Evolutionary conservation across 192 early-diverging fungal species (phyloP), one percentile per base, ranked within the genome.

Genomic region (Mortierella antarctica): DNA sequence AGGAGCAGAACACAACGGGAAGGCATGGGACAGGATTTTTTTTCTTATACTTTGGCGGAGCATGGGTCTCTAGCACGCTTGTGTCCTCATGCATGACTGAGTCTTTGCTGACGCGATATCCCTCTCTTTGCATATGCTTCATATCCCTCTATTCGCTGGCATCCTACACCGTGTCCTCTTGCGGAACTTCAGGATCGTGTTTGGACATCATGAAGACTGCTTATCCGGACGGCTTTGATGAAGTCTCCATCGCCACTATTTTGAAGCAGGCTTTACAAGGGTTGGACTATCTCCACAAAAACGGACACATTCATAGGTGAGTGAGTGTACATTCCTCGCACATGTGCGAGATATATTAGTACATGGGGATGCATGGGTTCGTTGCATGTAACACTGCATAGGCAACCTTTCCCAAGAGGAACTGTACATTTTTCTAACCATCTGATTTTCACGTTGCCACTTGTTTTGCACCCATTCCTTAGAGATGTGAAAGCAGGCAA

Each of bases 121-220:
- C 31, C 57, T 7, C 57, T 31, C 31, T 31, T 31, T 31, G 31
- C 31, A 31, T 31, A 31, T 31, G 31, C 31, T 31, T 3, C 31
- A 31, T 31, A 31, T 31, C 31, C 31, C 31, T 31, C 31, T 3
- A 31, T 31, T 31, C 31, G 31, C 31, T 31, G 31, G 31, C 31
- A 31, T 31, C 31, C 31, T 31, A 31, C 31, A 31, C 31, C 31
- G 31, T 31, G 31, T 31, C 4, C 40, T 21, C 9, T 56, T 49
- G 31, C 21, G 31, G 31, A 31, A 31, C 40, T 31, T 40, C 20
- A 86, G 95, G 95, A 15, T 95, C 94, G 13, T 91, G 93, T 64
- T 86, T 96, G 6, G 94, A 96, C 71, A 95, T 96, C 65, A 95
- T 96, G 93, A 94, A 95, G 75, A 91, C 91, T 17, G 88, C 89